Conservation (phyloP, 228 moss, liverwort and hornwort genomes). For the Sphagnum magellanicum region DNA sequence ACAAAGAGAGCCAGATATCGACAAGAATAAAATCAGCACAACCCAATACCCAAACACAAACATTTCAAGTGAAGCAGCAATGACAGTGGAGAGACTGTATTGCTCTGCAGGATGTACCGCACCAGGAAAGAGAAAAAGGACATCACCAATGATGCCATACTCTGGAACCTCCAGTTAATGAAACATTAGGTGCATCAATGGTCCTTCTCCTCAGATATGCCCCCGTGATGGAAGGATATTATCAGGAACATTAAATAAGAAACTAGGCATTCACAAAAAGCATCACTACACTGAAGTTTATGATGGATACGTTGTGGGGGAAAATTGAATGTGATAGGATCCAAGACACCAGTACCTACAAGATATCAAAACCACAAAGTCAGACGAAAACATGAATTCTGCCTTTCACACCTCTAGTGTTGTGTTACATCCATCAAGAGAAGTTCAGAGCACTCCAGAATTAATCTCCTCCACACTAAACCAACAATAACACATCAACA, state of each 20-base stretch:
- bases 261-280: not conserved
- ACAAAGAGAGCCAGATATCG: not conserved
- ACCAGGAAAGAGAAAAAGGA: slow-evolving; percentile 91
- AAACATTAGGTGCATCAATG: slow-evolving; percentile 3
- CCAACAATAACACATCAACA: no score
- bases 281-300: slow-evolving; percentile 1
- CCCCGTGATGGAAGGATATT: not conserved
- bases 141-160: slow-evolving; percentile 78
- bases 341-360: slow-evolving; percentile 68
- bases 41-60: not conserved
- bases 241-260: not conserved
- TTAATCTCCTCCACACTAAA: not conserved
- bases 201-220: not conserved
- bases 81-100: not conserved
- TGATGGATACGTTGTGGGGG: slow-evolving; percentile 71
- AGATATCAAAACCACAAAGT: not conserved
- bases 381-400: no score
- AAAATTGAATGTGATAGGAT: slow-evolving; percentile 96
- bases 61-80: not conserved
- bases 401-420: no score
- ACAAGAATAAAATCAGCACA: not conserved
- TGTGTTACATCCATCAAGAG: no score
- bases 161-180: slow-evolving; percentile 41
- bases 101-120: slow-evolving; percentile 4
- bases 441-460: not conserved